Conservation (phyloP, 192 early-diverging fungal genomes). For the Allomyces arbusculus region DNA sequence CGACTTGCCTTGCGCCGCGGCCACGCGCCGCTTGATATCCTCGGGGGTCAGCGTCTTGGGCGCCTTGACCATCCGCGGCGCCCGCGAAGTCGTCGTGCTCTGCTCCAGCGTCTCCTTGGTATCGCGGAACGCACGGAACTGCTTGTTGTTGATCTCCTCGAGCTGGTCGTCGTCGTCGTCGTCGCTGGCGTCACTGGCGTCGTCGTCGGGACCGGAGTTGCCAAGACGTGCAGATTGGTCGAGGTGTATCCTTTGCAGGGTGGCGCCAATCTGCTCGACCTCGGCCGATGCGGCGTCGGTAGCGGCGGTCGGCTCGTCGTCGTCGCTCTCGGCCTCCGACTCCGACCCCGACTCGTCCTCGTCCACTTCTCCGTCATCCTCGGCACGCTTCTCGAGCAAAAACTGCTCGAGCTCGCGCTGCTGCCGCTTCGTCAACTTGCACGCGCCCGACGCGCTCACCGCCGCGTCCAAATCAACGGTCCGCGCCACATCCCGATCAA, state of each 20-base stretch:
- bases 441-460: neutral
- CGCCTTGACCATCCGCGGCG: neutral
- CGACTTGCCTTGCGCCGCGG: neutral
- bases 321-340: conserved; percentile 29
- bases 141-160: conserved; percentile 19
- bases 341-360: conserved; percentile 12
- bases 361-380: conserved; percentile 15
- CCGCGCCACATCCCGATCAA: conserved; percentile 9
- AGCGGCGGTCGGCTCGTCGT: conserved; percentile 13
- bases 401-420: neutral
- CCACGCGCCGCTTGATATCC: neutral
- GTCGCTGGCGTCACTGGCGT: conserved; percentile 8
- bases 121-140: conserved; percentile 1
- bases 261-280: conserved; percentile 5
- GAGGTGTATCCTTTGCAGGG: neutral
- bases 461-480: neutral
- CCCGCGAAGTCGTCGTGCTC: neutral
- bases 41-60: neutral
- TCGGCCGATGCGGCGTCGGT: neutral
- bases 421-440: neutral
- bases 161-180: conserved; percentile 17
- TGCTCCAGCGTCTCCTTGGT: neutral
- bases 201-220: conserved; percentile 3
- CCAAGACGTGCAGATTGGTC: no score
- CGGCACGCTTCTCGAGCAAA: conserved; percentile 6